Evolutionary conservation across 331 rosid genomes (phyloP), one percentile per base, ranked within the genome.

Genomic region (Pyracantha coccinea): DNA sequence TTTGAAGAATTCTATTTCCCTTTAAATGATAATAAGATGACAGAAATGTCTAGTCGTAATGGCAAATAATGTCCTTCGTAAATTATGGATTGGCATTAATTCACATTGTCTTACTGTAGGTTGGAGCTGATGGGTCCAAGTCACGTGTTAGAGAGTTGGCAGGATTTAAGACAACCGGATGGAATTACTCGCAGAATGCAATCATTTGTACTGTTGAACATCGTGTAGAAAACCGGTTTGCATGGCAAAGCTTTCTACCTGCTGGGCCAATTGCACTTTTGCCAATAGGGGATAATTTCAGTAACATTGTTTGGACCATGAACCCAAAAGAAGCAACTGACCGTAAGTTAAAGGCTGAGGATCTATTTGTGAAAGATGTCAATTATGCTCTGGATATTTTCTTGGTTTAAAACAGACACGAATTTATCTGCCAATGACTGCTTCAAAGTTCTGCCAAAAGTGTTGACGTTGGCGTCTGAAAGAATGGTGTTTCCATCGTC

Each of bases 281-380:
- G 87, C 99, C 99, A 63, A 75, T 94, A 47, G 96, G 93, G 55
- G 93, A 91, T 73, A 85, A 90, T 28, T 94, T 77, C 61, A 90
- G 98, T 78, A 94, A 94, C 75, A 89, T 94, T 79, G 98, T 94
- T 76, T 94, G 97, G 98, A 94, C 95, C 62, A 91, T 94, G 97
- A 90, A 79, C 74, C 95, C 98, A 8, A 50, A 87, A 28, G 99
- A 90, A 75, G 89, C 97, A 44, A 53, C 61, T 17, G 60, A 81
- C 63, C 86, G 90, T 35, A 91, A 87, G 80, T 74, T 81, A 58
- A 85, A 86, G 78, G 57, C 66, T 0, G 90, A 75, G 80, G 93
- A 86, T 69, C 87, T 69, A n/a, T 91, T 91, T 87, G 74, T 90
- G 80, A 80, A 90, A 77, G 89, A 86, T 27, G 81, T 88, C 41